These are phyloP conservation scores for Asterionellopsis glacialis DNA, from an alignment of 108 stramenopile genomes.

Conservation along the genomic window DNA sequence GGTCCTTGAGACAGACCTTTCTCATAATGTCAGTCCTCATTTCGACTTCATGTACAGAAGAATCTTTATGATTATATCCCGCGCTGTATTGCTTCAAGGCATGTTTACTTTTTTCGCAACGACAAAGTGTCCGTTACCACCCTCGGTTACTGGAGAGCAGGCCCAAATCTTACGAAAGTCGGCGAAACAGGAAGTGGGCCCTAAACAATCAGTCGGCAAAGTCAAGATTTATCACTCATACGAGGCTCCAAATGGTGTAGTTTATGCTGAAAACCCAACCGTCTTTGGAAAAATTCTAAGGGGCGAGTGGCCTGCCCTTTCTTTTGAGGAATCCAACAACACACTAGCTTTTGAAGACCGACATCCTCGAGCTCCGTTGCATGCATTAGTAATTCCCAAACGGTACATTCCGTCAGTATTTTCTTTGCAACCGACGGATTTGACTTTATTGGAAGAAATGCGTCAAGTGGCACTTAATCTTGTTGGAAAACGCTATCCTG, in stretches of 20 bases:
- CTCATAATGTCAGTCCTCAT: too few relatives aligned
- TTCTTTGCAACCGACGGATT: constrained; percentile 18
- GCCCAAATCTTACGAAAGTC: too few relatives aligned
- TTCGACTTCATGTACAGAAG: too few relatives aligned
- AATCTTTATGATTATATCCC: too few relatives aligned
- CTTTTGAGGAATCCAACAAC: constrained; percentile 28
- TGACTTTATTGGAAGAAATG: constrained; percentile 50
- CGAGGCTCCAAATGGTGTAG: not conserved
- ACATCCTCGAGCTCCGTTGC: constrained; percentile 45
- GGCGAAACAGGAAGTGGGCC: too few relatives aligned
- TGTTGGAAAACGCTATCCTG: constrained; percentile 30
- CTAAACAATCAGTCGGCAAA: too few relatives aligned
- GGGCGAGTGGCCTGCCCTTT: constrained; percentile 36
- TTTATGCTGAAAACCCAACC: constrained; percentile 53
- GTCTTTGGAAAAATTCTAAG: constrained; percentile 68
- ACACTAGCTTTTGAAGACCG: constrained; percentile 59
- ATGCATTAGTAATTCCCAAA: constrained; percentile 70
- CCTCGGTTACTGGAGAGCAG: too few relatives aligned
- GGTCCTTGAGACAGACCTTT: too few relatives aligned
- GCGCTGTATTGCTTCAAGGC: too few relatives aligned
- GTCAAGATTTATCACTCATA: not conserved
- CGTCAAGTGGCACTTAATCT: constrained; percentile 36
- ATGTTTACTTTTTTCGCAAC: too few relatives aligned
- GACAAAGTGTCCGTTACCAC: too few relatives aligned
- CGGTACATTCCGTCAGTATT: constrained; percentile 27